A percentile compares a stretch with the other conserved stretches of the same genome.
phyloP scores from a whole-genome alignment of 129 eudicot species.

The Centrapalus pauciflorus region DNA sequence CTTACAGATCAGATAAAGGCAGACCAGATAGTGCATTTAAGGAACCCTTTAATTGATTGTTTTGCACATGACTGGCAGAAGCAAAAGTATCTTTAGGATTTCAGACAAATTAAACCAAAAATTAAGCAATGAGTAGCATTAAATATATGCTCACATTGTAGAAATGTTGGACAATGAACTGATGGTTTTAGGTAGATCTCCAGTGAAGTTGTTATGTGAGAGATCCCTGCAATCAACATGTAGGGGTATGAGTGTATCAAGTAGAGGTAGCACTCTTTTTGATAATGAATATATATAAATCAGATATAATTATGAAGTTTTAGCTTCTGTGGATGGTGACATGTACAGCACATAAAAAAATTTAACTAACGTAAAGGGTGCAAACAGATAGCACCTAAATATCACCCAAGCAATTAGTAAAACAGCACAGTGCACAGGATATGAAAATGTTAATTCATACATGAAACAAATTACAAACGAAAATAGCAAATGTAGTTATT shows the following conservation, averaged over 20 bases:
- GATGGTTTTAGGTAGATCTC: constrained; percentile 85
- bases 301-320: too few relatives aligned
- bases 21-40: constrained; percentile 53
- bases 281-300: too few relatives aligned
- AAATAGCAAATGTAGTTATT: background rate
- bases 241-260: too few relatives aligned
- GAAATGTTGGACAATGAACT: constrained; percentile 66
- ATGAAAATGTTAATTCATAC: background rate
- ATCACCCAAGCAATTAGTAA: background rate
- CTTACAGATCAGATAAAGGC: constrained; percentile 86
- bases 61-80: constrained; percentile 74
- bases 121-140: constrained; percentile 2
- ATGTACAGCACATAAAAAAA: too few relatives aligned
- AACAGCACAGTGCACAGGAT: background rate
- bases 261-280: too few relatives aligned
- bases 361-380: background rate
- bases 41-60: constrained; percentile 85
- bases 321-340: too few relatives aligned
- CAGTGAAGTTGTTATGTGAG: constrained; percentile 72
- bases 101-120: background rate
- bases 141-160: constrained; percentile 52
- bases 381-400: background rate
- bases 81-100: constrained; percentile 11
- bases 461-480: background rate
- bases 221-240: constrained; percentile 66